Evolutionary conservation across 306 rosid genomes (phyloP).

Genomic region (Quercus ilex): DNA sequence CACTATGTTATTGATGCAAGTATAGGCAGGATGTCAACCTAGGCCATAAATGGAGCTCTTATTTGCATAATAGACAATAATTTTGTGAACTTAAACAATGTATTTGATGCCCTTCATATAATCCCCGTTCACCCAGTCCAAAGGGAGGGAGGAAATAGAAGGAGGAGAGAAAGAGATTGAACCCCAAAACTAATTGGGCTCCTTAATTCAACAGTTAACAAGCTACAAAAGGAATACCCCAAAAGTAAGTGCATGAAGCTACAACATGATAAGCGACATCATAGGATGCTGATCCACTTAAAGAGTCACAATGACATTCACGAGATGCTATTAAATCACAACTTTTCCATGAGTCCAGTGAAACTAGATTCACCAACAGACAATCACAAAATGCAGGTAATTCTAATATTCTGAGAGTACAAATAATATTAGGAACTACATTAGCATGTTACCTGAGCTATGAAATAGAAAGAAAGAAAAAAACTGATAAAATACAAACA

Average conservation of each 20-base stretch:
- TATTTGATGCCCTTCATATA: background rate
- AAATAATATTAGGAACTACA: background rate
- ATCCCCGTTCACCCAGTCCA: background rate
- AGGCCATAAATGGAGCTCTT: background rate
- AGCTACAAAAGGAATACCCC: conserved; percentile 14
- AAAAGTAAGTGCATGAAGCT: conserved; percentile 1
- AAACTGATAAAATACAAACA: background rate
- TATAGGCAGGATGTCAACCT: background rate
- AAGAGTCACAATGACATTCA: conserved; percentile 5
- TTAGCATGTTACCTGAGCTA: background rate
- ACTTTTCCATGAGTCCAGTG: background rate
- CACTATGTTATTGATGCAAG: background rate
- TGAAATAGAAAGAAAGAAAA: background rate
- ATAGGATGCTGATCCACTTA: conserved; percentile 4
- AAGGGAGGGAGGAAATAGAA: background rate
- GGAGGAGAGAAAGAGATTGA: background rate
- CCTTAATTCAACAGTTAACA: conserved; percentile 17
- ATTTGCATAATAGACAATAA: too few relatives aligned
- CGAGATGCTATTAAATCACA: conserved; percentile 8
- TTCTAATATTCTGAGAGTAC: background rate
- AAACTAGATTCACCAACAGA: background rate
- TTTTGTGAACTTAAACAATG: background rate
- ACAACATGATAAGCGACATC: conserved; percentile 6
- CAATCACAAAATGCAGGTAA: background rate
- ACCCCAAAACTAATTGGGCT: background rate